These are phyloP conservation scores for Didymella sp. DNA, from an alignment of 2,329 filamentous ascomycete genomes.

Conservation along the genomic window DNA sequence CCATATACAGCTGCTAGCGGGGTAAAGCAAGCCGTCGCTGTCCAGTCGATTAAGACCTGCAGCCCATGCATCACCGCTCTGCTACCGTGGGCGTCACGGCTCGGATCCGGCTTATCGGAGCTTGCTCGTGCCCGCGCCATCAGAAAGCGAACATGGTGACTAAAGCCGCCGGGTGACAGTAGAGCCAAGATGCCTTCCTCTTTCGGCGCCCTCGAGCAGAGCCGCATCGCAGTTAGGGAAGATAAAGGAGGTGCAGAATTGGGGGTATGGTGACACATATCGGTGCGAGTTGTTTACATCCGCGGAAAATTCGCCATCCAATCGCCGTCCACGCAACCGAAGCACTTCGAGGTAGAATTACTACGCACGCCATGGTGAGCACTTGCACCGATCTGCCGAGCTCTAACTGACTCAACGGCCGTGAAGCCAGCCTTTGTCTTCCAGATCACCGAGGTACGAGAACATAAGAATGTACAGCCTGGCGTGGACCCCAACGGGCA, in stretches of 20 bases:
- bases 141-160: slow-evolving; percentile 24
- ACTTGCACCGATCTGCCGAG: no score
- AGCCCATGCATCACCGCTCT: slow-evolving; percentile 35
- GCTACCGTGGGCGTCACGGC: slow-evolving; percentile 29
- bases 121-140: slow-evolving; percentile 25
- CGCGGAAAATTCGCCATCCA: neutral
- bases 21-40: slow-evolving; percentile 34
- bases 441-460: slow-evolving; percentile 36
- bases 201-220: slow-evolving; percentile 34
- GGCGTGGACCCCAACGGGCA: neutral
- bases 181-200: slow-evolving; percentile 19
- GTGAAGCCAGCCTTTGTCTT: slow-evolving; percentile 22
- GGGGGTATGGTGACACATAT: neutral
- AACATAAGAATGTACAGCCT: slow-evolving; percentile 7
- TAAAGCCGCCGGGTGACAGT: slow-evolving; percentile 38
- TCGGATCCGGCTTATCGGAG: slow-evolving; percentile 41
- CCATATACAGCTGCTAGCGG: slow-evolving; percentile 31
- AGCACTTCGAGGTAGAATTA: no score
- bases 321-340: no score
- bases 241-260: slow-evolving; percentile 36
- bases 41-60: slow-evolving; percentile 35
- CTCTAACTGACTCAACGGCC: neutral
- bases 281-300: neutral
- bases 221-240: slow-evolving; percentile 34
- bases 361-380: no score